phyloP scores from a whole-genome alignment of 140 eudicot species.

The Oenanthe javanica region DNA sequence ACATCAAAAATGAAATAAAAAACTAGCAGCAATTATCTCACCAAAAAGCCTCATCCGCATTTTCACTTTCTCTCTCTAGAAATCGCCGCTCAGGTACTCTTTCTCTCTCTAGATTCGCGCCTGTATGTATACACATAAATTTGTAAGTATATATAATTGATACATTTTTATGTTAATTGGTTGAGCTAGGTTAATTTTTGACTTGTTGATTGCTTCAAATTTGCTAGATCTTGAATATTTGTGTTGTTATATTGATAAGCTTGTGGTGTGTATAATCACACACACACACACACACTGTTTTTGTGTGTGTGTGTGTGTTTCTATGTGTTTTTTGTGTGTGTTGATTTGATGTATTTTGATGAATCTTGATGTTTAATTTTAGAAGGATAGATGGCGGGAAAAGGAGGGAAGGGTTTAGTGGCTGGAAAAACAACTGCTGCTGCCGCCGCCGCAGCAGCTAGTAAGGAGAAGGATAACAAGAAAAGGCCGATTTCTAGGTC shows the following conservation, averaged over 20 bases:
- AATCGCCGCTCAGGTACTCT: constrained; percentile 5
- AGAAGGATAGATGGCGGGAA: constrained; percentile 58
- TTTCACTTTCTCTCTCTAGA: background rate
- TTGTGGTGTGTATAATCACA: background rate
- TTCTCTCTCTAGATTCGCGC: constrained; percentile 4
- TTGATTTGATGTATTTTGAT: background rate
- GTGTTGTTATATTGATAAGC: background rate
- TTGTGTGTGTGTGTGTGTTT: background rate
- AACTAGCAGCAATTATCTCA: background rate
- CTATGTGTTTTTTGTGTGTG: background rate
- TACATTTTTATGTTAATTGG: background rate
- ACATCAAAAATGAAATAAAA: background rate
- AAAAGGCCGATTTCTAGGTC: constrained; percentile 49
- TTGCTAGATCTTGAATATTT: background rate
- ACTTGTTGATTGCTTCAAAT: background rate
- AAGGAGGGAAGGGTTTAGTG: constrained; percentile 81
- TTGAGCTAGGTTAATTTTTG: background rate
- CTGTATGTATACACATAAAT: background rate
- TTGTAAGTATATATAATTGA: background rate
- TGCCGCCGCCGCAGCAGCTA: constrained; percentile 40
- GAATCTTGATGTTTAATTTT: background rate
- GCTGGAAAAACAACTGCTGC: constrained; percentile 54
- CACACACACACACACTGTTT: no score
- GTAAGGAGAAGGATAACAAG: constrained; percentile 75
- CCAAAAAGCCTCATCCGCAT: background rate